phyloP scores from a whole-genome alignment of 257 asterid genomes.

The Nicotiana paniculata region DNA sequence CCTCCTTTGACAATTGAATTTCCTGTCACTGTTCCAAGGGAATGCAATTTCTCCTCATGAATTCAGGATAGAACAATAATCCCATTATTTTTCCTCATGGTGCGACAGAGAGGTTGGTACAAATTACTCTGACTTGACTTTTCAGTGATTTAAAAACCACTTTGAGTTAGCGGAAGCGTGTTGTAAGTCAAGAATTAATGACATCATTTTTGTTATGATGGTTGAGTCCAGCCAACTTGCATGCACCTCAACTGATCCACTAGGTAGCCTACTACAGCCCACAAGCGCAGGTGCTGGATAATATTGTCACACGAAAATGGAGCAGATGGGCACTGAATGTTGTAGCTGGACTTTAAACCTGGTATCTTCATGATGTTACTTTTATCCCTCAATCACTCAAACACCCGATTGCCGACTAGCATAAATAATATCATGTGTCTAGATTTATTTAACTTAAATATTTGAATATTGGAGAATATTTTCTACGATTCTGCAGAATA shows the following conservation, averaged over 20 bases:
- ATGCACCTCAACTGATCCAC: not conserved
- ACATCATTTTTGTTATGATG: no score
- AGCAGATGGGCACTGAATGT: not conserved
- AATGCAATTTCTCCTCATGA: not conserved
- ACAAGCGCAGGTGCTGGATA: not conserved
- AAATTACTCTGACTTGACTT: no score
- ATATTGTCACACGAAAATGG: not conserved
- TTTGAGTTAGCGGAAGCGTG: no score
- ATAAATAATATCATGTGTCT: not conserved
- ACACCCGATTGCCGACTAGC: not conserved
- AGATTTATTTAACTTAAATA: not conserved
- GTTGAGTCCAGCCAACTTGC: not conserved
- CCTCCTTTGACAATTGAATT: not conserved
- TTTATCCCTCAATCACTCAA: not conserved
- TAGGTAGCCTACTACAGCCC: not conserved
- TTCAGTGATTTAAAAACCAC: no score
- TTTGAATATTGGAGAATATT: not conserved
- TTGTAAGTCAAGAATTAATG: no score
- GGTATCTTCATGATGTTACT: not conserved
- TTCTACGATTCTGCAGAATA: not conserved
- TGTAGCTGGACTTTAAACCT: not conserved
- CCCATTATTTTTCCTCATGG: not conserved
- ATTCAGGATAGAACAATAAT: not conserved
- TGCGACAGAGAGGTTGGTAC: no score
- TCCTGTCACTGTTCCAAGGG: conserved; percentile 4